phyloP scores from a whole-genome alignment of 116 monocot species.

The Zostera marina region DNA sequence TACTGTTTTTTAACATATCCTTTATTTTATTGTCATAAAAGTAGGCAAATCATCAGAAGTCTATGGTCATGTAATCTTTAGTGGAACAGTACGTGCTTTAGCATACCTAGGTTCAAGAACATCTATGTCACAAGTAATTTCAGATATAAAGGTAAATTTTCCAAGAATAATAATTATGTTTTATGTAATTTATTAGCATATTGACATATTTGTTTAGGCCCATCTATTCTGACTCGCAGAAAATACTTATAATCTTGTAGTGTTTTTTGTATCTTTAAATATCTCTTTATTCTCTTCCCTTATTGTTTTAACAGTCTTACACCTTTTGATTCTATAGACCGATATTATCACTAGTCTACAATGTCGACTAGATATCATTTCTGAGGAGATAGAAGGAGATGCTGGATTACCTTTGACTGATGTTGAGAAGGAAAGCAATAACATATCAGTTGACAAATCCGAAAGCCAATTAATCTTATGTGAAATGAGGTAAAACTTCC shows the following conservation, averaged over 20 bases:
- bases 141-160: slow-evolving; percentile 68
- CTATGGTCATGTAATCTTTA: slow-evolving; percentile 47
- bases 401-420: slow-evolving; percentile 2
- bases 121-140: slow-evolving; percentile 54
- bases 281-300: slow-evolving; percentile 3
- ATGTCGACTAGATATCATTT: slow-evolving; percentile 71
- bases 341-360: slow-evolving; percentile 67
- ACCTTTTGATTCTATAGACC: slow-evolving; percentile 18
- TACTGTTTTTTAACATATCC: not conserved
- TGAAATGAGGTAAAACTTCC: slow-evolving; percentile 33
- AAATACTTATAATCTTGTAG: not conserved
- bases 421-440: slow-evolving; percentile 6
- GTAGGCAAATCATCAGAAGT: slow-evolving; percentile 51
- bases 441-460: slow-evolving; percentile 17
- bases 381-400: slow-evolving; percentile 52
- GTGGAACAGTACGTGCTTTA: slow-evolving; percentile 46
- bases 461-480: slow-evolving; percentile 26
- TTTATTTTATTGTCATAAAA: slow-evolving; percentile 13
- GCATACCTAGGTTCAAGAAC: slow-evolving; percentile 68
- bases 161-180: not conserved
- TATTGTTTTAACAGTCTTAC: not conserved
- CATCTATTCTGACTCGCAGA: too few relatives aligned
- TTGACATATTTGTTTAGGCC: not conserved
- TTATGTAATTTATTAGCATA: not conserved
- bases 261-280: not conserved